Evolutionary conservation across 2,329 filamentous ascomycete genomes (phyloP).

Genomic region (Phaeomoniella chlamydospora): DNA sequence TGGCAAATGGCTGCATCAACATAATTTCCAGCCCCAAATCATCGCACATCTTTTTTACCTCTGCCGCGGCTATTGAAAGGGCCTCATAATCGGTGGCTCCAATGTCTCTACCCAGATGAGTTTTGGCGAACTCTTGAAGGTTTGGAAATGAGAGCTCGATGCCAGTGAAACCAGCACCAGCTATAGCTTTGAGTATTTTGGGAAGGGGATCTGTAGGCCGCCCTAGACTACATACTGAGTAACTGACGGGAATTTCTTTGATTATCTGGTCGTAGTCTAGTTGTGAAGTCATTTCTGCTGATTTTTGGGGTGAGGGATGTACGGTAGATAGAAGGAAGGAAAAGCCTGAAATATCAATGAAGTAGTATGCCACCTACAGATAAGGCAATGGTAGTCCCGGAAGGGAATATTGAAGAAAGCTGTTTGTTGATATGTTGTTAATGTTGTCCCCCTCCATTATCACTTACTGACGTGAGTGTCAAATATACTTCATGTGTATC

Average conservation of each 20-base stretch:
- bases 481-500: too few relatives aligned
- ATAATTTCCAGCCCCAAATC: constrained; percentile 45
- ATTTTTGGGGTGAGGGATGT: too few relatives aligned
- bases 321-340: too few relatives aligned
- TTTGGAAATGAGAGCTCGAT: constrained; percentile 67
- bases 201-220: constrained; percentile 19
- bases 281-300: neutral
- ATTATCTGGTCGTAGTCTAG: neutral
- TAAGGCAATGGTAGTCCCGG: too few relatives aligned
- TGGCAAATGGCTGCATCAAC: constrained; percentile 61
- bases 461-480: too few relatives aligned
- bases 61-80: constrained; percentile 38
- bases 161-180: constrained; percentile 35
- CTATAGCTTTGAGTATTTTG: constrained; percentile 23
- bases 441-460: too few relatives aligned
- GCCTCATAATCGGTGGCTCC: constrained; percentile 43
- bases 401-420: too few relatives aligned
- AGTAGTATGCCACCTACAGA: too few relatives aligned
- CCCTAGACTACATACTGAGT: constrained; percentile 28
- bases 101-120: constrained; percentile 30
- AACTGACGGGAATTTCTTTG: constrained; percentile 16
- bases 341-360: too few relatives aligned
- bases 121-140: constrained; percentile 46
- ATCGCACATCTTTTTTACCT: constrained; percentile 40
- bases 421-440: too few relatives aligned